phyloP scores from a whole-genome alignment of 257 asterid genomes.

The Haberlea rhodopensis region DNA sequence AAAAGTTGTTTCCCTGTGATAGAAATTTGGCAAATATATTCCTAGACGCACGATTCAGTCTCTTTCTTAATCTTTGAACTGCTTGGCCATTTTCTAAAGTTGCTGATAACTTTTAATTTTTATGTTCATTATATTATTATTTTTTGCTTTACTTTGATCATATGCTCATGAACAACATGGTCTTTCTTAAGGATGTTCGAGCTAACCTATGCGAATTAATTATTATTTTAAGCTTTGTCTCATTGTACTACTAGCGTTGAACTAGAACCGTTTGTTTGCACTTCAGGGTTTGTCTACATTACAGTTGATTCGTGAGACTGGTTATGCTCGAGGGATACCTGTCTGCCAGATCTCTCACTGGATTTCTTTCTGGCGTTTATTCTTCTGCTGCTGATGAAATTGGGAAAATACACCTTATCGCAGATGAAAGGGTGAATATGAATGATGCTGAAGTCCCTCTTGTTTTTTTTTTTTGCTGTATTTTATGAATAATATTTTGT shows the following conservation, averaged over 20 bases:
- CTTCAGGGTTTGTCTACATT: conserved; percentile 79
- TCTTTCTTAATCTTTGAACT: background rate
- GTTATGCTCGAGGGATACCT: conserved; percentile 59
- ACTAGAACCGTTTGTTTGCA: conserved; percentile 10
- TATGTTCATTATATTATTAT: background rate
- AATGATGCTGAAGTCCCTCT: background rate
- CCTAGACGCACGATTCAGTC: background rate
- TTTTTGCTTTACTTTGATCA: background rate
- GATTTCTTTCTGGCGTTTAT: conserved; percentile 82
- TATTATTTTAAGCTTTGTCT: background rate
- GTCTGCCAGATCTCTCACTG: conserved; percentile 82
- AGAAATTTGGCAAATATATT: background rate
- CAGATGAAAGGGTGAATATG: conserved; percentile 59
- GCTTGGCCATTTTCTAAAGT: background rate
- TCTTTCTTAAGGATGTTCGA: too few relatives aligned
- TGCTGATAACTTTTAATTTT: background rate
- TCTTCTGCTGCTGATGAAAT: conserved; percentile 91
- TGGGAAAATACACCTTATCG: conserved; percentile 70
- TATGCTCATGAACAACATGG: background rate
- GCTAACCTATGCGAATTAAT: background rate
- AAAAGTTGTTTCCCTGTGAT: background rate
- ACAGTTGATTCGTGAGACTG: conserved; percentile 67
- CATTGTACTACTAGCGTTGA: background rate
- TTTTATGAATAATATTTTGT: background rate
- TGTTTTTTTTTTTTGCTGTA: conserved; percentile 7